Evolutionary conservation across 495 filamentous ascomycete genomes (phyloP).

Genomic region (Penicillium salamii): DNA sequence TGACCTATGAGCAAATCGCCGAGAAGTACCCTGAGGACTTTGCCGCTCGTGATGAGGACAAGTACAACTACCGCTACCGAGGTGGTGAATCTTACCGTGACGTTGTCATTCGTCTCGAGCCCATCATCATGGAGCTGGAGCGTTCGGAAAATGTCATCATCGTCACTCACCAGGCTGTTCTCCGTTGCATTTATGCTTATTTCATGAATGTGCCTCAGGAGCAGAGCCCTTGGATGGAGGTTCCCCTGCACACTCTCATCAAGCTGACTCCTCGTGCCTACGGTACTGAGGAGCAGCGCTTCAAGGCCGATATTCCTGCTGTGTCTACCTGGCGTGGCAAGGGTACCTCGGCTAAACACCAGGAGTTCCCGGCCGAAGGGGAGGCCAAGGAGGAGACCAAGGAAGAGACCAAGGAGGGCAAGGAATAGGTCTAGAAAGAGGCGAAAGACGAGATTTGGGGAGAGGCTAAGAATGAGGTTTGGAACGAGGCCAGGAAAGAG

Average conservation of each 20-base stretch:
- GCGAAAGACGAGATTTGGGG: too few relatives aligned
- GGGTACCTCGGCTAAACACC: slow-evolving; percentile 79
- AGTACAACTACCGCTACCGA: slow-evolving; percentile 98
- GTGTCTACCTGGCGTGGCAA: slow-evolving; percentile 94
- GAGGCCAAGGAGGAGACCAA: slow-evolving; percentile 7
- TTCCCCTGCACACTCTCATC: slow-evolving; percentile 91
- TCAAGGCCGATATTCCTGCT: slow-evolving; percentile 86
- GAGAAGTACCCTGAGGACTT: slow-evolving; percentile 92
- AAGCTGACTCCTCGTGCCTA: slow-evolving; percentile 96
- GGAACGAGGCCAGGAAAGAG: background rate
- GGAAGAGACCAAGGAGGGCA: too few relatives aligned
- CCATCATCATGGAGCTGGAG: slow-evolving; percentile 99
- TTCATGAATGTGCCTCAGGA: slow-evolving; percentile 97
- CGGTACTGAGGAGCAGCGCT: slow-evolving; percentile 79
- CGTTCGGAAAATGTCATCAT: slow-evolving; percentile 95
- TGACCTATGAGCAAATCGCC: slow-evolving; percentile 93
- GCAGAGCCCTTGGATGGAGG: slow-evolving; percentile 94
- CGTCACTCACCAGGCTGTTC: slow-evolving; percentile 94
- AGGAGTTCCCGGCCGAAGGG: slow-evolving; percentile 37
- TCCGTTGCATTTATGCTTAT: slow-evolving; percentile 96
- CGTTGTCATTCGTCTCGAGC: slow-evolving; percentile 94
- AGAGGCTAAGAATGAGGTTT: background rate
- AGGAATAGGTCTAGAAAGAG: too few relatives aligned
- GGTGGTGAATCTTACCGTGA: slow-evolving; percentile 97
- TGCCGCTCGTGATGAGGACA: slow-evolving; percentile 89